phyloP scores from a whole-genome alignment of 2,329 filamentous ascomycete genomes.

The Trichoderma harzianum region DNA sequence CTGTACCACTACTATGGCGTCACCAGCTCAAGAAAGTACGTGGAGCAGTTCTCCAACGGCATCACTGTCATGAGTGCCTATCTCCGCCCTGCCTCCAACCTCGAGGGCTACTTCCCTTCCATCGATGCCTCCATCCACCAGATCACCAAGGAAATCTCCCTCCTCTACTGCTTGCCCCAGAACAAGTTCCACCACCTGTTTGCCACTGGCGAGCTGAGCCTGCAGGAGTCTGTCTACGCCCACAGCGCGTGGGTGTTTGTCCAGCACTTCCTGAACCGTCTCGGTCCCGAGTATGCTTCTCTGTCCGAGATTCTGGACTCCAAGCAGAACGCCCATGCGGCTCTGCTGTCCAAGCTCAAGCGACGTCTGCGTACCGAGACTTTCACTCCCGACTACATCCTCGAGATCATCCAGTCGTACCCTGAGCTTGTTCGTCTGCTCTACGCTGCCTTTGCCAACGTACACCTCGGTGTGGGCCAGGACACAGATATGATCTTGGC shows the following conservation, averaged over 20 bases:
- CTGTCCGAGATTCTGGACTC: slow-evolving; percentile 75
- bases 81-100: slow-evolving; percentile 66
- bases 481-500: slow-evolving; percentile 46
- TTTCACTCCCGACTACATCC: slow-evolving; percentile 96
- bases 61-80: slow-evolving; percentile 97
- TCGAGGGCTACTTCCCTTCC: slow-evolving; percentile 62
- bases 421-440: slow-evolving; percentile 81
- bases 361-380: slow-evolving; percentile 92
- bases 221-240: slow-evolving; percentile 96
- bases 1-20: slow-evolving; percentile 98
- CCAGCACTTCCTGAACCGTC: slow-evolving; percentile 94
- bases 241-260: slow-evolving; percentile 98
- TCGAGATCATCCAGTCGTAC: slow-evolving; percentile 92
- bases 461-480: slow-evolving; percentile 63
- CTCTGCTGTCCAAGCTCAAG: slow-evolving; percentile 90
- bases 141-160: slow-evolving; percentile 96
- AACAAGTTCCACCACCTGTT: slow-evolving; percentile 95
- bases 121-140: slow-evolving; percentile 96
- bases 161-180: slow-evolving; percentile 95
- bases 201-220: slow-evolving; percentile 76
- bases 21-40: slow-evolving; percentile 94
- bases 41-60: slow-evolving; percentile 98
- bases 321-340: slow-evolving; percentile 79
- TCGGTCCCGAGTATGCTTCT: slow-evolving; percentile 88
- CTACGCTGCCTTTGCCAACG: slow-evolving; percentile 87